phyloP scores from a whole-genome alignment of 257 asterid species.

The Avicennia marina region DNA sequence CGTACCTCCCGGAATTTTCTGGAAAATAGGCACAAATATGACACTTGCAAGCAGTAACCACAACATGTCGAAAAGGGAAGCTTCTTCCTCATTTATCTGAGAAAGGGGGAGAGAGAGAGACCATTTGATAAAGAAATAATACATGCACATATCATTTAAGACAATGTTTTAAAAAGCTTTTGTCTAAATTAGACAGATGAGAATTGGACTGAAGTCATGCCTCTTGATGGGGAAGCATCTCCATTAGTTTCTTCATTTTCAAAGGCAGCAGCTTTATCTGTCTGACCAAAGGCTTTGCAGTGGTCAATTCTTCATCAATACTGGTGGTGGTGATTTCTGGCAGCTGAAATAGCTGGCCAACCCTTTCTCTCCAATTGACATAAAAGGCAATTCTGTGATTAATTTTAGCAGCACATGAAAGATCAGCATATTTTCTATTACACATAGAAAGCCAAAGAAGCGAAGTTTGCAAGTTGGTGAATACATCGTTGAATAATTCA shows the following conservation, averaged over 20 bases:
- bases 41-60: conserved; percentile 99
- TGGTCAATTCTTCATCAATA: conserved; percentile 76
- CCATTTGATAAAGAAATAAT: background rate
- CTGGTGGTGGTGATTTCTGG: conserved; percentile 63
- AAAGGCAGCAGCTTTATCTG: conserved; percentile 64
- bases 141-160: background rate
- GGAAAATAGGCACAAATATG: conserved; percentile 91
- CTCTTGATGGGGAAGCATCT: conserved; percentile 95
- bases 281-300: conserved; percentile 70
- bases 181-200: conserved; percentile 10
- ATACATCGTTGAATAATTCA: no score
- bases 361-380: conserved; percentile 52
- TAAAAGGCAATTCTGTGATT: conserved; percentile 60
- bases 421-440: conserved; percentile 17
- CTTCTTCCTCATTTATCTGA: conserved; percentile 95
- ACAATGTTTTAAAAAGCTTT: background rate
- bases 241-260: conserved; percentile 62
- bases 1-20: conserved; percentile 97
- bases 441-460: no score
- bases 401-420: conserved; percentile 18
- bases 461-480: no score
- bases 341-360: conserved; percentile 56
- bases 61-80: conserved; percentile 87
- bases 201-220: conserved; percentile 33
- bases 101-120: background rate